These are phyloP conservation scores for Fomes fomentarius DNA, from an alignment of 1,284 basidiomycete species.

Conservation along the genomic window DNA sequence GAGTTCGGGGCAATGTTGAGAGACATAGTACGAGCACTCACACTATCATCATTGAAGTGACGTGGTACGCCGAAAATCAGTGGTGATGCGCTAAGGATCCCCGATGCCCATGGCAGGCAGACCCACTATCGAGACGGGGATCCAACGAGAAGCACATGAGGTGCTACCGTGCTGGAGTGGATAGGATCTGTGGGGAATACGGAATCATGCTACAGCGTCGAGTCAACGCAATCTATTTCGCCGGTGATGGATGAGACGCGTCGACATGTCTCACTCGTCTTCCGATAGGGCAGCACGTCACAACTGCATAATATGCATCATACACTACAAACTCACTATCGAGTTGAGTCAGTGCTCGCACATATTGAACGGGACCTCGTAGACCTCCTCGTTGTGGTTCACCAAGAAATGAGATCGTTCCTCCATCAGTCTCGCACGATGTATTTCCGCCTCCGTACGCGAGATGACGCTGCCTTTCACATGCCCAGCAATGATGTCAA, in stretches of 20 bases:
- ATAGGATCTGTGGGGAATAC: conserved; percentile 27
- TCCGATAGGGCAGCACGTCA: no score
- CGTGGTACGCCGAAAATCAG: no score
- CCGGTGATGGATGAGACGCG: conserved; percentile 4
- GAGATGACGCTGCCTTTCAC: conserved; percentile 9
- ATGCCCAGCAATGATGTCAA: conserved; percentile 8
- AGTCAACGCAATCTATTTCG: conserved; percentile 28
- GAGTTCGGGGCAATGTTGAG: no score
- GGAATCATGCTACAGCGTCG: conserved; percentile 24
- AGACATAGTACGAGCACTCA: no score
- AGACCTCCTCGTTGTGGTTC: conserved; percentile 13
- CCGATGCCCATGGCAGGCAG: no score
- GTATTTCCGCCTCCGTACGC: conserved; percentile 11
- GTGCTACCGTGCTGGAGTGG: conserved; percentile 29
- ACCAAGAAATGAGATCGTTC: conserved; percentile 16
- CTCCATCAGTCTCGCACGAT: conserved; percentile 20
- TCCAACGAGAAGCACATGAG: conserved; percentile 44
- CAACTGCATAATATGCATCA: no score
- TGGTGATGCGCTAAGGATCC: no score
- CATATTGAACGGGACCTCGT: conserved; percentile 22
- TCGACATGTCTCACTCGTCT: conserved; percentile 5
- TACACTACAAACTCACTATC: no score
- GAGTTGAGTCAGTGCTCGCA: conserved; percentile 17
- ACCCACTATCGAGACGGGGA: conserved; percentile 23
- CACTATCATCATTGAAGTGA: no score